These are phyloP conservation scores for Draba incana DNA, from an alignment of 345 rosid genomes.

Conservation along the genomic window DNA sequence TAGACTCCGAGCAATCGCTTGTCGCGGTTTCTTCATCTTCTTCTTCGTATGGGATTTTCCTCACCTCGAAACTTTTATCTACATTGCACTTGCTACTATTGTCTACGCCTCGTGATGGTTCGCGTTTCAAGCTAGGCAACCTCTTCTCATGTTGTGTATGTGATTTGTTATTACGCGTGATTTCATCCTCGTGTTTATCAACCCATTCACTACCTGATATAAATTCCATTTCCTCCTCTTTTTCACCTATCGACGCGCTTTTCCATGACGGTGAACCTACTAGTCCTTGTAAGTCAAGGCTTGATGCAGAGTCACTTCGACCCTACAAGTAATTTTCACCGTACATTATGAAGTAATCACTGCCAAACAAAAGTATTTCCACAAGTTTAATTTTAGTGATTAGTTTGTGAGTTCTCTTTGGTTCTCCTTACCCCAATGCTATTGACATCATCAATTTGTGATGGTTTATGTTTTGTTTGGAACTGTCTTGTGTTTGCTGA, in stretches of 20 bases:
- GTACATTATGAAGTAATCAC: constrained; percentile 28
- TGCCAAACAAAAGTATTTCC: not conserved
- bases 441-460: constrained; percentile 55
- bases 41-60: constrained; percentile 41
- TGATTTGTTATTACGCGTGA: constrained; percentile 45
- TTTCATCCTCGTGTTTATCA: constrained; percentile 48
- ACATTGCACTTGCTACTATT: constrained; percentile 39
- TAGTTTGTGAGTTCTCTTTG: constrained; percentile 7
- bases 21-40: constrained; percentile 58
- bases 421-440: constrained; percentile 58
- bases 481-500: constrained; percentile 47
- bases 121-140: constrained; percentile 34
- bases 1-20: constrained; percentile 80
- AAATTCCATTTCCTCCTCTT: constrained; percentile 61
- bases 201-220: constrained; percentile 51
- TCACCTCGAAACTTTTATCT: constrained; percentile 53
- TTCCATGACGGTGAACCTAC: constrained; percentile 58
- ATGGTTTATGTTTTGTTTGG: constrained; percentile 45
- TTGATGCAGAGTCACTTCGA: constrained; percentile 52
- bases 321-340: constrained; percentile 42
- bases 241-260: constrained; percentile 48
- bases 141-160: constrained; percentile 31
- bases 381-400: not conserved
- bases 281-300: constrained; percentile 71
- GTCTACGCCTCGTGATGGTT: not conserved